Evolutionary conservation across 331 rosid species (phyloP), one percentile per base, ranked within the genome.

Genomic region (Saraca asoca): DNA sequence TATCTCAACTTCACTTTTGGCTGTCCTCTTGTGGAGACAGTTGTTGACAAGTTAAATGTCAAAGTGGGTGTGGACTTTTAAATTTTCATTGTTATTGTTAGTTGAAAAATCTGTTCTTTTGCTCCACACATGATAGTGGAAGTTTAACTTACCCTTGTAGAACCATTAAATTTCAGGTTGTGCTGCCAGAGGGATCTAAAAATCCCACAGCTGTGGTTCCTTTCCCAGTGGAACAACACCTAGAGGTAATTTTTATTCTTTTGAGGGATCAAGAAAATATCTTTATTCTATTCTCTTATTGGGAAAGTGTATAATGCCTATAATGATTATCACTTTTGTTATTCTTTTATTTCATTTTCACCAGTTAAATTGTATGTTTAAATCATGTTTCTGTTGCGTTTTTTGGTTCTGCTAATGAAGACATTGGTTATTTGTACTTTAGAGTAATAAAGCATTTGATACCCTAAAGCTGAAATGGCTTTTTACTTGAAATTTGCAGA

Each of bases 1-100:
- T 94, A 86, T 81, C 99, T 94, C 67, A 94, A 94, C 75, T 86
- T 94, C 85, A 90, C 83, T 57, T 94, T 84, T 83, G 99, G 99
- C 51, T 94, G 99, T 75, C 96, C 97, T 81, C 87, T 90, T 41
- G 68, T 57, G 19, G 86, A 88, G 45, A 85, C 91, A 20, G 96
- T 83, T 72, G 99, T 90, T 29, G 95, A 90, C 80, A 90, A 81
- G 80, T 85, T 94, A 77, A 83, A 75, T 66, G 5, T 94, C 68
- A 90, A 94, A 78, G 97, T 94, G 77, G 46, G 90, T 82, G 46
- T 62, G 63, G 54, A 63, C 43, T 73, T 58, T 51, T 64, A 19
- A 37, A 19, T 31, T 64, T 83, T 68, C 18, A 7, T 68, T 45
- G 33, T 44, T 68, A 55, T 74, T 29, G 7, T 58, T 52, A 34